phyloP scores from a whole-genome alignment of 2,329 filamentous ascomycete species.

The Myriosclerotinia scirpicola region DNA sequence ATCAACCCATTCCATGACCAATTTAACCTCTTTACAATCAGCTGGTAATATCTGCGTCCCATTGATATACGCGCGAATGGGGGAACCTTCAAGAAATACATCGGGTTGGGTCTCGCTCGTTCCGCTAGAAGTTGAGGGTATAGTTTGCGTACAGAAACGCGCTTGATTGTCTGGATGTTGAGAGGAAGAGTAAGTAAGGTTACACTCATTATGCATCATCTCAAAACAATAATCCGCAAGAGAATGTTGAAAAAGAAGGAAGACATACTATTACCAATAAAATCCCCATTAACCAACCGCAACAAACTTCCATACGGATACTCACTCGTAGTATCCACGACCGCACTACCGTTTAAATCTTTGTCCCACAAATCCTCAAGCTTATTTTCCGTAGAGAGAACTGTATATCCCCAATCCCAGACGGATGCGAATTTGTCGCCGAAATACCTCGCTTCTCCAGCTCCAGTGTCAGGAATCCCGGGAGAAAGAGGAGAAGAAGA shows the following conservation, averaged over 20 bases:
- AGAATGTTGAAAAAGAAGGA: neutral
- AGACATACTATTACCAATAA: slow-evolving; percentile 18
- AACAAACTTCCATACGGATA: slow-evolving; percentile 15
- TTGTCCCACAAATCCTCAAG: neutral
- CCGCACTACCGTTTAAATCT: slow-evolving; percentile 6
- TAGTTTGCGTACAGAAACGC: slow-evolving; percentile 3
- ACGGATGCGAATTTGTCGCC: neutral
- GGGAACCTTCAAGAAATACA: neutral
- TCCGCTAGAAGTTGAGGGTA: neutral
- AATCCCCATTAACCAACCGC: neutral
- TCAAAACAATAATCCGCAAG: neutral
- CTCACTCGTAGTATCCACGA: slow-evolving; percentile 10
- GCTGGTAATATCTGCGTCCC: neutral
- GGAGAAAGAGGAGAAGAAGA: neutral
- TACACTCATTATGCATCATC: neutral
- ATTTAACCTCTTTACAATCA: slow-evolving; percentile 8
- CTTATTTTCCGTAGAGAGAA: neutral
- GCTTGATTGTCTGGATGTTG: neutral
- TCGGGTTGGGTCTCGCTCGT: neutral
- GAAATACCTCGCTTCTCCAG: neutral
- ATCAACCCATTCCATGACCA: slow-evolving; percentile 37
- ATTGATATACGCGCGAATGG: slow-evolving; percentile 8
- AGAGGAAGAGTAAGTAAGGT: neutral
- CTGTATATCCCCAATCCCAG: neutral
- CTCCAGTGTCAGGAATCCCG: neutral